A percentile compares a stretch with the other conserved stretches of the same genome.
These are phyloP conservation scores for Cladosporium phlei DNA, from an alignment of 2,329 filamentous ascomycete genomes.

Conservation along the genomic window DNA sequence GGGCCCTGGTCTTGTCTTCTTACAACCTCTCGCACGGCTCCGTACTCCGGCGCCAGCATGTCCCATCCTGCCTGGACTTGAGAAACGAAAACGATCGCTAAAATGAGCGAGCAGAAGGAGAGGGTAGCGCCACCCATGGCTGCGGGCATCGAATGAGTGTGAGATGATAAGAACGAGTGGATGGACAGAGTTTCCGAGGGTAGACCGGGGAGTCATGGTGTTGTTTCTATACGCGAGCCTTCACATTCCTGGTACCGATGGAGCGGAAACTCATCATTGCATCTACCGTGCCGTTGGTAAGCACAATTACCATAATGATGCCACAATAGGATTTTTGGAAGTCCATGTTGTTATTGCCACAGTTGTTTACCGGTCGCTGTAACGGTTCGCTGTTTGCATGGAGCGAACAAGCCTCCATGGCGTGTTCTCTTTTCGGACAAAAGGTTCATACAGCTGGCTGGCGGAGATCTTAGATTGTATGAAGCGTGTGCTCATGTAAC, in stretches of 20 bases:
- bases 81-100: not conserved
- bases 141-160: not conserved
- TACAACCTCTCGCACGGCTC: not conserved
- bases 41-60: not conserved
- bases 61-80: conserved; percentile 9
- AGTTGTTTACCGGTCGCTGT: no score
- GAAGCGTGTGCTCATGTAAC: no score
- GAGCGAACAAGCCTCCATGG: no score
- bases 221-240: conserved; percentile 3
- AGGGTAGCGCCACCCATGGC: not conserved
- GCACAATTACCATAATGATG: no score
- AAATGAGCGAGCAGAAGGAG: not conserved
- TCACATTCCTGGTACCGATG: conserved; percentile 7
- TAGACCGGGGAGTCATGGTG: not conserved
- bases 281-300: no score
- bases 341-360: no score
- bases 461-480: no score
- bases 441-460: no score
- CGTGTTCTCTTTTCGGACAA: no score
- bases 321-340: no score
- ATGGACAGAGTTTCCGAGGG: not conserved
- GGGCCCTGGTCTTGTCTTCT: not conserved
- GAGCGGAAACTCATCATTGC: no score
- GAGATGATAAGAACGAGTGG: not conserved
- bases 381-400: no score